Evolutionary conservation across 2,329 filamentous ascomycete species (phyloP), one percentile per base, ranked within the genome.

Genomic region (Xylaria sp.): DNA sequence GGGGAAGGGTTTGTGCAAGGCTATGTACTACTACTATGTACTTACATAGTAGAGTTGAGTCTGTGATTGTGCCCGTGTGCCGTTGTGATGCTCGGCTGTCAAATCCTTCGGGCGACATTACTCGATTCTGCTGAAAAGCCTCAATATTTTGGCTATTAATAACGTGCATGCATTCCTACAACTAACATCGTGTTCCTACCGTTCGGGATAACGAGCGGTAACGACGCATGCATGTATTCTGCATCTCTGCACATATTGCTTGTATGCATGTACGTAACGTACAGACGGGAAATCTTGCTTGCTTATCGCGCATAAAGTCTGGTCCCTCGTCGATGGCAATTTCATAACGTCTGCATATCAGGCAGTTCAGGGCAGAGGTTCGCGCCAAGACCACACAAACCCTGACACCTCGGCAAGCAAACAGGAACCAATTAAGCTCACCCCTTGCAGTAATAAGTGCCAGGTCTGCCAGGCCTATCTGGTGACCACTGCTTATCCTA

Each of bases 281-380:
- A 26, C 9, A 9, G 24, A 26, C 9, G 24, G 24, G 24, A 26
- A 26, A 26, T 9, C 24, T n/a, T n/a, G n/a, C n/a, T n/a, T n/a
- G n/a, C 24, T 40, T 44, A 41, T 54, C 43, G 39, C 45, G 47
- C 49, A 55, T 59, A 50, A 21, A 39, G 45, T 45, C 37, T 21
- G 39, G 48, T 37, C 42, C 45, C 24, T 42, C 42, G 41, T 17
- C 17, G 21, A 39, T 39, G 29, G 39, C 26, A 39, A 52, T 50
- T 34, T 34, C 54, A 52, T 50, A 29, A 52, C n/a, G n/a, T n/a
- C n/a, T n/a, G n/a, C n/a, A n/a, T n/a, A 26, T 54, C 26, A 29
- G 19, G 8, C 26, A 22, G 41, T 55, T 57, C 57, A 55, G 54
- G 21, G 52, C 54, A 55, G 48, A 52, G 20, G 49, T 48, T 52